A percentile compares a stretch with the other conserved stretches of the same genome.
phyloP scores from a whole-genome alignment of 192 early-diverging fungal genomes.

The Phycomyces blakesleeanus region DNA sequence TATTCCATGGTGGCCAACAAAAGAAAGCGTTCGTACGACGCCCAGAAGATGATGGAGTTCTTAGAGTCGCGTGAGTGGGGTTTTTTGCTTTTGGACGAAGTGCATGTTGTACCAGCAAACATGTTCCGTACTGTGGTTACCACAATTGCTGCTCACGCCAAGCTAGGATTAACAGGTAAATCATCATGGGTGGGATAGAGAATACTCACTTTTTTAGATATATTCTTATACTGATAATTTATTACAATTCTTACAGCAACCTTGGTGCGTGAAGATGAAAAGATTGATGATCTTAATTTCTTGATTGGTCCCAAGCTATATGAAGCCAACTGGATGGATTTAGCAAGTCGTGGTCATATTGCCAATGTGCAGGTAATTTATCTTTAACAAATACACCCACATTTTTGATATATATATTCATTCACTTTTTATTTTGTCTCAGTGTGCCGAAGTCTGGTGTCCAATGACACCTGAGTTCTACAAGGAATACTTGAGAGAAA shows the following conservation, averaged over 20 bases:
- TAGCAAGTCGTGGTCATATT: slow-evolving; percentile 95
- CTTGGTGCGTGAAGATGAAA: slow-evolving; percentile 96
- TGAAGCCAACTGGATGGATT: slow-evolving; percentile 99
- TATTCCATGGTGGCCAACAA: slow-evolving; percentile 96
- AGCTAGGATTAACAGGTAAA: slow-evolving; percentile 84
- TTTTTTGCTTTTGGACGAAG: slow-evolving; percentile 94
- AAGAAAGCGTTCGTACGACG: slow-evolving; percentile 89
- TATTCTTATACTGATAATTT: slow-evolving; percentile 4
- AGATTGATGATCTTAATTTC: slow-evolving; percentile 96
- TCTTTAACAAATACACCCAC: slow-evolving; percentile 6
- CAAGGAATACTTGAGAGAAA: slow-evolving; percentile 82
- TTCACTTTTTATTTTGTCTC: neutral
- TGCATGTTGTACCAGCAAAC: slow-evolving; percentile 96
- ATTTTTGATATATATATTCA: slow-evolving; percentile 16
- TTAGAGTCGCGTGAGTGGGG: slow-evolving; percentile 93
- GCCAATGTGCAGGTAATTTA: slow-evolving; percentile 78
- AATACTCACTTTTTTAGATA: neutral
- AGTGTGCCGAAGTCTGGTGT: slow-evolving; percentile 99
- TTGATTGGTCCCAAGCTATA: slow-evolving; percentile 98
- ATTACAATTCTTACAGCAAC: slow-evolving; percentile 64
- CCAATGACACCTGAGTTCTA: slow-evolving; percentile 97
- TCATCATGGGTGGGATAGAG: slow-evolving; percentile 12
- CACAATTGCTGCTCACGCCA: slow-evolving; percentile 87
- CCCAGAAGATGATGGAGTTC: slow-evolving; percentile 95
- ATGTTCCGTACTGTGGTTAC: slow-evolving; percentile 94